Conservation (phyloP, 805 yeast species). For the Saccharomycopsis sp. region DNA sequence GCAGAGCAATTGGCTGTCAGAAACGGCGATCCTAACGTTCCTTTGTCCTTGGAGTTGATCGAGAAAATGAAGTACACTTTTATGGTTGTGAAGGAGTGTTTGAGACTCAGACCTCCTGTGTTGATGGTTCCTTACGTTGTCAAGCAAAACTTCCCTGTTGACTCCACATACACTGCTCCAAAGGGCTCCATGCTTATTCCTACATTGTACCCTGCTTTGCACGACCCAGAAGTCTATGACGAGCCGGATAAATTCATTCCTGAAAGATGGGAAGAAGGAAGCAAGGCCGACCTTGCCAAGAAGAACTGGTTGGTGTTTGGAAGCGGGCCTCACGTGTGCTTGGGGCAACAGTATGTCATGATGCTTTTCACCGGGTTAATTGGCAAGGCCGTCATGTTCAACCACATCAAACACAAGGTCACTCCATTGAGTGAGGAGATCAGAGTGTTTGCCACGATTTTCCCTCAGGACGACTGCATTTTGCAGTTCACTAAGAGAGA, state of each 20-base stretch:
- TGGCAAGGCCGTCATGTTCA: constrained; percentile 80
- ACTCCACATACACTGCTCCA: constrained; percentile 83
- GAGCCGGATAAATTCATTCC: constrained; percentile 93
- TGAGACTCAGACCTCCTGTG: constrained; percentile 96
- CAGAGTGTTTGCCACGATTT: constrained; percentile 94
- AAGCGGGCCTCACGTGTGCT: constrained; percentile 92
- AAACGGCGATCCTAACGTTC: constrained; percentile 60
- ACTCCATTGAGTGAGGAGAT: constrained; percentile 86
- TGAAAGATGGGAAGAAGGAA: constrained; percentile 86
- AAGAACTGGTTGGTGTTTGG: constrained; percentile 97
- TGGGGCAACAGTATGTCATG: constrained; percentile 91
- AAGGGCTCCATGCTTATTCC: constrained; percentile 97
- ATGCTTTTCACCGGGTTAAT: constrained; percentile 82
- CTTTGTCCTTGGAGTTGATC: constrained; percentile 63
- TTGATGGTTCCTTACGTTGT: constrained; percentile 96
- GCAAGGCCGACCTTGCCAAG: constrained; percentile 66
- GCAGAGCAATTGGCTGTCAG: constrained; percentile 86
- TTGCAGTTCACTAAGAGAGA: constrained; percentile 67
- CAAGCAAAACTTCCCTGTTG: constrained; percentile 78
- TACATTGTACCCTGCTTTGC: constrained; percentile 89
- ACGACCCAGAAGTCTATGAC: constrained; percentile 94
- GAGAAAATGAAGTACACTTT: constrained; percentile 83
- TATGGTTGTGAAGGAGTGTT: constrained; percentile 85
- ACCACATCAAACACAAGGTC: constrained; percentile 75
- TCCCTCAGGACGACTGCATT: constrained; percentile 93